phyloP scores from a whole-genome alignment of 768 basidiomycete species.

The Agaricus subrufescens region DNA sequence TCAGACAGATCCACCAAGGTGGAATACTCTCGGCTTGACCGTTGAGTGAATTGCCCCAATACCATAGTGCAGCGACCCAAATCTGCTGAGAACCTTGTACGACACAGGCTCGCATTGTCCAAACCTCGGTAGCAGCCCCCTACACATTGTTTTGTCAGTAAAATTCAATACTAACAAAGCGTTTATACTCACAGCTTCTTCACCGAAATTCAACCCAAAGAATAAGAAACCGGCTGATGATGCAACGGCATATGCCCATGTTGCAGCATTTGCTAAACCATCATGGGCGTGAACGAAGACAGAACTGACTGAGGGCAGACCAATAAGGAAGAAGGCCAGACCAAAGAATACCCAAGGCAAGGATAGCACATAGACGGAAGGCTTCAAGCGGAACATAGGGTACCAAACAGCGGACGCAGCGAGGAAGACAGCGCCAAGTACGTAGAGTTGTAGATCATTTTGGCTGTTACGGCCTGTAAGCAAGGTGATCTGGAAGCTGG shows the following conservation, averaged over 20 bases:
- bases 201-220: conserved; percentile 96
- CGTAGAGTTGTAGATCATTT: conserved; percentile 77
- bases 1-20: conserved; percentile 82
- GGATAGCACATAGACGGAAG: conserved; percentile 83
- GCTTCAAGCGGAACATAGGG: conserved; percentile 80
- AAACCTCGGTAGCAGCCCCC: conserved; percentile 93
- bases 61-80: conserved; percentile 95
- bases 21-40: conserved; percentile 47
- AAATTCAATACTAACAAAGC: background rate
- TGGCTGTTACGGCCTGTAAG: conserved; percentile 85
- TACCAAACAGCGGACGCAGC: conserved; percentile 88
- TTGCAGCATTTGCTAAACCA: conserved; percentile 71
- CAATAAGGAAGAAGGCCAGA: conserved; percentile 88
- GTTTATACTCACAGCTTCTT: conserved; percentile 72
- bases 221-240: conserved; percentile 92
- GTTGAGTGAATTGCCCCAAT: conserved; percentile 86
- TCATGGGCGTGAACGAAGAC: conserved; percentile 57
- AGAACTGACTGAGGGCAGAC: conserved; percentile 69
- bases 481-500: conserved; percentile 92
- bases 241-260: conserved; percentile 88
- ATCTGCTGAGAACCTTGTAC: conserved; percentile 95
- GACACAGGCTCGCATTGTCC: conserved; percentile 86
- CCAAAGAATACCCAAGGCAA: conserved; percentile 91
- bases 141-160: conserved; percentile 21
- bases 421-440: conserved; percentile 86